Evolutionary conservation across 2,329 filamentous ascomycete species (phyloP).

Genomic region (Ophiocordyceps camponoti-saundersi): DNA sequence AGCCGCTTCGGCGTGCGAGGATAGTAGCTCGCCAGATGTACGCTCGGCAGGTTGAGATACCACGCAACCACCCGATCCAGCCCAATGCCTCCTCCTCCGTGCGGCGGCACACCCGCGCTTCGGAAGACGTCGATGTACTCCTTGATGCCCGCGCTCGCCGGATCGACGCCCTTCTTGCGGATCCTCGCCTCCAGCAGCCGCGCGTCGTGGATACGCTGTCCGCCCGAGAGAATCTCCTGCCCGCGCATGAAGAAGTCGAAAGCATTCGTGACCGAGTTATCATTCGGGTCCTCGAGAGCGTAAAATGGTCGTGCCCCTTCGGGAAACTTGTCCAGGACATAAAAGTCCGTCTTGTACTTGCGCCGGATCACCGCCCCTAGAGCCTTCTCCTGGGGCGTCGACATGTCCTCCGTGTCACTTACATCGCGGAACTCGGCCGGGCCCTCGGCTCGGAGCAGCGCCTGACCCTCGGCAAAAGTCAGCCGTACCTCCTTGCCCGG

Average conservation of each 20-base stretch:
- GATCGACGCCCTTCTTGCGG: slow-evolving; percentile 65
- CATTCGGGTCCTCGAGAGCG: slow-evolving; percentile 48
- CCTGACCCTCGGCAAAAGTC: slow-evolving; percentile 62
- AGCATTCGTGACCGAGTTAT: slow-evolving; percentile 3
- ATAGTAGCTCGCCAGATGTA: slow-evolving; percentile 40
- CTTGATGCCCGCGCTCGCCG: slow-evolving; percentile 56
- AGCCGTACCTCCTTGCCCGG: slow-evolving; percentile 59
- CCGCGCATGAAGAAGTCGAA: slow-evolving; percentile 55
- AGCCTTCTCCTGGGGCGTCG: slow-evolving; percentile 71
- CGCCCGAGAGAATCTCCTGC: slow-evolving; percentile 83
- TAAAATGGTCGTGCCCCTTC: slow-evolving; percentile 81
- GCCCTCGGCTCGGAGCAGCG: slow-evolving; percentile 60
- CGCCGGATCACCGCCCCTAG: slow-evolving; percentile 71
- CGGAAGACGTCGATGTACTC: slow-evolving; percentile 76
- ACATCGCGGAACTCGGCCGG: slow-evolving; percentile 50
- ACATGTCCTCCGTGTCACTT: slow-evolving; percentile 62
- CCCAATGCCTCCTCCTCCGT: slow-evolving; percentile 79
- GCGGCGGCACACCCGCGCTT: slow-evolving; percentile 72
- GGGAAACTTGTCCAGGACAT: slow-evolving; percentile 93
- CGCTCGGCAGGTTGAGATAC: slow-evolving; percentile 40
- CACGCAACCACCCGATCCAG: slow-evolving; percentile 69
- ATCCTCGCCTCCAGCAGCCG: slow-evolving; percentile 62
- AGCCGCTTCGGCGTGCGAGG: slow-evolving; percentile 44
- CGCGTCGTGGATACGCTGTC: slow-evolving; percentile 78
- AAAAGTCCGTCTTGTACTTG: slow-evolving; percentile 92